Conservation (phyloP, 2,329 filamentous ascomycete genomes). For the Arthrinium phaeospermum region DNA sequence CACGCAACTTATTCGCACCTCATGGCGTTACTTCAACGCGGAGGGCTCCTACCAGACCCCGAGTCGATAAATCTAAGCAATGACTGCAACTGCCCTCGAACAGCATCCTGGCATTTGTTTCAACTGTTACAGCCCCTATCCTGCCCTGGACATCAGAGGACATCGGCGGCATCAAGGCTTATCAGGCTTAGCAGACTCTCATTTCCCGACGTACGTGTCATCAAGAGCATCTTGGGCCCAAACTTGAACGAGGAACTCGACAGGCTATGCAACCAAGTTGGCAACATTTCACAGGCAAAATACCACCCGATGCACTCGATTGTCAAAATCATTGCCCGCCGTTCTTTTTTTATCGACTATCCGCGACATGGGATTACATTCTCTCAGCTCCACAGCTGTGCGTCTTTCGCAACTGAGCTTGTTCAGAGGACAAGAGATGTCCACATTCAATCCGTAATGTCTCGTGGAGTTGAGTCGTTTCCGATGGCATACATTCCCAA, state of each 20-base stretch:
- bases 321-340: neutral
- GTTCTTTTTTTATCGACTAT: too few species aligned
- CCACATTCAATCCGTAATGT: neutral
- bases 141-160: neutral
- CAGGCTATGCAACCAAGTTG: neutral
- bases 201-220: neutral
- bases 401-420: neutral
- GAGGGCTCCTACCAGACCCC: neutral
- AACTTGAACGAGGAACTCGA: neutral
- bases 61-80: neutral
- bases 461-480: too few species aligned
- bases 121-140: neutral
- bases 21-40: neutral
- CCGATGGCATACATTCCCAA: neutral
- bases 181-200: rapidly evolving
- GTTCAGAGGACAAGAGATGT: neutral
- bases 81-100: neutral
- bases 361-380: too few species aligned
- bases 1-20: neutral
- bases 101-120: neutral
- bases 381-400: too few species aligned
- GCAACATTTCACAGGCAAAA: rapidly evolving
- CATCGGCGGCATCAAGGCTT: neutral
- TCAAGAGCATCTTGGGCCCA: neutral
- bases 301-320: neutral